Evolutionary conservation across 2,329 filamentous ascomycete genomes (phyloP), one percentile per base, ranked within the genome.

Genomic region (Sporothrix dimorphospora): DNA sequence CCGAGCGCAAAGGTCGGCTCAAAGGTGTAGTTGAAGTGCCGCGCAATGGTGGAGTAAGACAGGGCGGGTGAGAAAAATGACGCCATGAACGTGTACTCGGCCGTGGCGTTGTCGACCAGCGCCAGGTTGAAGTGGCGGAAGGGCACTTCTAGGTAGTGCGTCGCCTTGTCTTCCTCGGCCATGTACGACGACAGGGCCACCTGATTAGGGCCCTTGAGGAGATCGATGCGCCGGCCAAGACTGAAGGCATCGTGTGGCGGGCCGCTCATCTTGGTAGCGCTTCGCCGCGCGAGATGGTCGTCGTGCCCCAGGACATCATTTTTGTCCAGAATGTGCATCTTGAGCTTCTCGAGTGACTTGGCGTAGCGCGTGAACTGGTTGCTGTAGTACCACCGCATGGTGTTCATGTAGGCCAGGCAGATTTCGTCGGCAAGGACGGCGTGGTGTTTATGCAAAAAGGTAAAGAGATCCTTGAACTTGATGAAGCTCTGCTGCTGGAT

Each of bases 321-420:
- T 78, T 91, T 94, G 78, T 98, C 95, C 72, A 97, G 85, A 4
- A 86, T 81, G 78, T 98, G 94, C 2, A 98, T 81, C 78, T 92
- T 95, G 73, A 99, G 86, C 80, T 94, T 97, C 71, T 92, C 91
- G 6, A 99, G 85, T 0, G 96, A 91, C 76, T 91, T 90, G 75
- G 92, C 90, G 80, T 99, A 99, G 45, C 95, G 90, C 3, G 89
- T 90, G 79, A 99, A 99, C 80, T 98, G 93, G 75, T 92, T 96
- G 70, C 92, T 83, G 79, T 98, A 98, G 79, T 99, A 99, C 96
- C 96, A 99, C 70, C 94, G 90, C 94, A 99, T 99, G 0, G 97
- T 99, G 80, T 98, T 97, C 83, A 97, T 91, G 78, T 99, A 99
- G 3, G 97, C 96, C 79, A 94, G 92, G 9, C 90, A 90, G 75